A percentile compares a stretch with the other conserved stretches of the same genome.
Evolutionary conservation across 2,329 filamentous ascomycete genomes (phyloP).

Genomic region (Aureobasidium musti): DNA sequence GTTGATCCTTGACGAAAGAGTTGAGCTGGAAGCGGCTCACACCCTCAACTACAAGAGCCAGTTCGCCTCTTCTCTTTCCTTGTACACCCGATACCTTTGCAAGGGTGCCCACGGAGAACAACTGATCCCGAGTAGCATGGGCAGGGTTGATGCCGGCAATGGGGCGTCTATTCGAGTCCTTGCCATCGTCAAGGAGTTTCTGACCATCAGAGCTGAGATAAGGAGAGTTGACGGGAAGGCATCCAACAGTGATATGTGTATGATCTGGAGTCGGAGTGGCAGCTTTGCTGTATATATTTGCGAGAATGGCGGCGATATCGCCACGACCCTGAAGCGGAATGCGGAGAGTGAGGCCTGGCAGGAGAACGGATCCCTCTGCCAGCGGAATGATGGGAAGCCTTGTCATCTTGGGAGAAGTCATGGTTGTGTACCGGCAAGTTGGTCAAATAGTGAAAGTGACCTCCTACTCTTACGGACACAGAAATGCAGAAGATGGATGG

Average conservation of each 20-base stretch:
- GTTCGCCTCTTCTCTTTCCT: slow-evolving; percentile 57
- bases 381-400: slow-evolving; percentile 76
- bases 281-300: slow-evolving; percentile 77
- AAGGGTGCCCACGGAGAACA: slow-evolving; percentile 81
- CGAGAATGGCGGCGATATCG: slow-evolving; percentile 85
- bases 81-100: slow-evolving; percentile 54
- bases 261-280: slow-evolving; percentile 64
- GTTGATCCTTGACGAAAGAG: slow-evolving; percentile 71
- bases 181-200: slow-evolving; percentile 68
- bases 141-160: slow-evolving; percentile 58
- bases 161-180: slow-evolving; percentile 46
- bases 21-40: slow-evolving; percentile 74
- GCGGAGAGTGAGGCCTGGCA: slow-evolving; percentile 82
- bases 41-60: slow-evolving; percentile 85
- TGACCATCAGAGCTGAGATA: slow-evolving; percentile 73
- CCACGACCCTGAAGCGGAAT: slow-evolving; percentile 80
- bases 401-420: slow-evolving; percentile 28
- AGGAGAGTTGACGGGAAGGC: slow-evolving; percentile 79
- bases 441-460: neutral
- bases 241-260: slow-evolving; percentile 75
- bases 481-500: neutral
- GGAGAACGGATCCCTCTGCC: slow-evolving; percentile 74
- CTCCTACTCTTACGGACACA: neutral
- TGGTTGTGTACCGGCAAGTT: slow-evolving; percentile 1
- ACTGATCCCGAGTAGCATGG: slow-evolving; percentile 56